Conservation (phyloP, 2,329 filamentous ascomycete genomes). For the Plectosphaerella plurivora region DNA sequence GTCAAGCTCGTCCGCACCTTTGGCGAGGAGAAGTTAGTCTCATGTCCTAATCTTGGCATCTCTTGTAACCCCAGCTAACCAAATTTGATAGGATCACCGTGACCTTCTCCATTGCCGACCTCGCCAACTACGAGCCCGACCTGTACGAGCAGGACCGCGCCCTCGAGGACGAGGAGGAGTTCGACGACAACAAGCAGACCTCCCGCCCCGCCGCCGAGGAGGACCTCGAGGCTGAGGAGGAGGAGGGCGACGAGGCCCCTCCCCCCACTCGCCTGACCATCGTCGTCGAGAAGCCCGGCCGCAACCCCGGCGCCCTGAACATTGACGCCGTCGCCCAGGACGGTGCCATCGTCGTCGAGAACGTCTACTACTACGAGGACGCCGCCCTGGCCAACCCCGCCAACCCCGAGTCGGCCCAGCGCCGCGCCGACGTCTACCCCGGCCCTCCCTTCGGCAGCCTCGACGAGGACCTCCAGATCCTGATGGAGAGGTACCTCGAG, state of each 20-base stretch:
- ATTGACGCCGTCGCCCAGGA: constrained; percentile 85
- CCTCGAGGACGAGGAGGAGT: constrained; percentile 49
- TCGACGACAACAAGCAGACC: constrained; percentile 45
- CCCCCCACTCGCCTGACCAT: constrained; percentile 83
- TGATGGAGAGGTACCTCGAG: constrained; percentile 90
- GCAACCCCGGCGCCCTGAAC: constrained; percentile 67
- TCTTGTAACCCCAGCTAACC: constrained; percentile 11
- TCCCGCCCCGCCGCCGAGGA: constrained; percentile 52
- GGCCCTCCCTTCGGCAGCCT: constrained; percentile 91
- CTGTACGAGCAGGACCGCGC: constrained; percentile 51
- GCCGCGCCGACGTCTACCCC: constrained; percentile 74
- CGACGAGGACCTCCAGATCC: constrained; percentile 89
- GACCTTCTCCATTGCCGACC: constrained; percentile 79
- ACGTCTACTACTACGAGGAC: constrained; percentile 82
- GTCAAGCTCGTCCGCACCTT: constrained; percentile 79
- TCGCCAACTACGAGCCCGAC: constrained; percentile 62
- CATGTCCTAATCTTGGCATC: not conserved
- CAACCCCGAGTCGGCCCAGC: constrained; percentile 72
- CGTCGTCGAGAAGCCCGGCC: constrained; percentile 80
- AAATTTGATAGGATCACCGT: constrained; percentile 60
- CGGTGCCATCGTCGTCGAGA: constrained; percentile 81
- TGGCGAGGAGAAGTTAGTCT: constrained; percentile 77
- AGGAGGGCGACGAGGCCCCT: constrained; percentile 46
- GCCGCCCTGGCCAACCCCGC: constrained; percentile 71
- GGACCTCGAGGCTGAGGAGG: constrained; percentile 46